Base-by-base conservation (phyloP, 768 basidiomycete species). In the Dentipellis sp. region DNA sequence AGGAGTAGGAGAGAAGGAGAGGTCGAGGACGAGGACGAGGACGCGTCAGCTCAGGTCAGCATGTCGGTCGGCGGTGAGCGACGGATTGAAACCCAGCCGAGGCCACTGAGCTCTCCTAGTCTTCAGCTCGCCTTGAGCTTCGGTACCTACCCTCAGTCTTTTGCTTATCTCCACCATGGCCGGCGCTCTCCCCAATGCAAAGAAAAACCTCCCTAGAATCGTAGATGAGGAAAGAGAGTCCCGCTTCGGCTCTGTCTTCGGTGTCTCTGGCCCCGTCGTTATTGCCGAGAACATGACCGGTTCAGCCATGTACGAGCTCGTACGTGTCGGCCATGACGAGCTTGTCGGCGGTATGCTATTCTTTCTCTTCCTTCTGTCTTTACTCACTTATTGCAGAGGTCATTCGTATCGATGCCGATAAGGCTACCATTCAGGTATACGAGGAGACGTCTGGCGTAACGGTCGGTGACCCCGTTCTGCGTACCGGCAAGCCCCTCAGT, bases 381-480 rank as follows among this genome's bases (percentile, higher is more conserved):
- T 29, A 17, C 19, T 54, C 37, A 52, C 29, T 29, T 29, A 29
- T 23, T 51, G 19, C 66, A 94, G 97, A 99, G 91, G 97, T 99
- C 65, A 99, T 99, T 65, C 84, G 97, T 65, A 97, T 99, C 73
- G 97, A 98, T 63, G 84, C 84, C 59, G 97, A 99, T 74, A 95
- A 97, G 74, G 91, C 91, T 45, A 98, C 97, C 11, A 97, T 99
- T 59, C 97, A 99, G 71, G 97, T 99, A 10, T 98, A 99, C 67
- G 97, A 99, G 72, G 97, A 99, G 76, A 98, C 95, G 6, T 97
- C 95, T 45, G 97, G 97, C 54, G 97, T 99, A 42, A 97, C 95
- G 6, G 94, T 98, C 53, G 97, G 97, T 29, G 97, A 99, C 75
- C 97, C 97, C 50, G 97, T 99, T 16, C 74, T 99, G 66, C 81